phyloP scores from a whole-genome alignment of 2,329 filamentous ascomycete species.

The Fusarium nanum region DNA sequence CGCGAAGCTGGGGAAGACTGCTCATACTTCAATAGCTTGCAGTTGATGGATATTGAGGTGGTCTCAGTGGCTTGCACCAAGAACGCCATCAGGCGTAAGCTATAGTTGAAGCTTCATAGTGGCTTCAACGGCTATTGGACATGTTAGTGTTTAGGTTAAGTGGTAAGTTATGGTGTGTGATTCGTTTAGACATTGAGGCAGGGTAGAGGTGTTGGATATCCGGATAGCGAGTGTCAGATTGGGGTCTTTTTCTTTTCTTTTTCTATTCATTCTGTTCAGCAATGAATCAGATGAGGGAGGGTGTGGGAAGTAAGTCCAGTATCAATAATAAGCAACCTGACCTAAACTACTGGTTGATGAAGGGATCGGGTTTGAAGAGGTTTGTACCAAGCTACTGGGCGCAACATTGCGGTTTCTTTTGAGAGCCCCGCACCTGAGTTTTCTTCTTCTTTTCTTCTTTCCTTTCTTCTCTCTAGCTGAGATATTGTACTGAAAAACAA shows the following conservation, averaged over 20 bases:
- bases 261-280: not conserved
- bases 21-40: not conserved
- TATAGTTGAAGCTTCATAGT: not conserved
- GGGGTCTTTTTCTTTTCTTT: not conserved
- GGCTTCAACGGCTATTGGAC: constrained; percentile 2
- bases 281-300: constrained; percentile 30
- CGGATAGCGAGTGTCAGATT: constrained; percentile 13
- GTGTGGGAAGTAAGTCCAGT: constrained; percentile 10
- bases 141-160: not conserved
- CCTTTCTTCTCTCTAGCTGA: not conserved
- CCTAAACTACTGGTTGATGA: constrained; percentile 22
- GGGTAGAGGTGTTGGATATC: not conserved
- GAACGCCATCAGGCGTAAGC: constrained; percentile 14
- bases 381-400: constrained; percentile 21
- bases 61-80: constrained; percentile 16
- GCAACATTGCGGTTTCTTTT: constrained; percentile 37
- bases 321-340: not conserved
- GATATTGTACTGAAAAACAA: not conserved
- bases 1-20: constrained; percentile 21
- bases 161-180: not conserved
- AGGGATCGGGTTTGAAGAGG: constrained; percentile 16
- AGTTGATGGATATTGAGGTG: not conserved
- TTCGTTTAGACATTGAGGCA: not conserved
- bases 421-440: constrained; percentile 23
- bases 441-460: not conserved